Base-by-base conservation (phyloP, 768 basidiomycete genomes). In the Termitomyces titanicus region DNA sequence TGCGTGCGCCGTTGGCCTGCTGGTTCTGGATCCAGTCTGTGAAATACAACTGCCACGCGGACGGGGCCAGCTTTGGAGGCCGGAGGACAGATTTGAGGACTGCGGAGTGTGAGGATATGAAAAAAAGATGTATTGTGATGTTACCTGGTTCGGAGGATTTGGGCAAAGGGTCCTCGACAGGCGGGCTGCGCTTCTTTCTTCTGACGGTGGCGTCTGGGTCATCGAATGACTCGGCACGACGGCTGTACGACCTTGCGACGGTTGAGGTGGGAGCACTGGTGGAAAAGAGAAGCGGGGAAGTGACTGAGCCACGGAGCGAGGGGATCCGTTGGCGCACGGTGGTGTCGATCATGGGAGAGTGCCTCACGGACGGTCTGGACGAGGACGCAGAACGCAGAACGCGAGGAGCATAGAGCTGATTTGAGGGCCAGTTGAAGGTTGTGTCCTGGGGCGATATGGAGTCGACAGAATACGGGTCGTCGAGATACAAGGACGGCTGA, bases 11-110 rank as follows among this genome's bases (percentile, higher is more conserved):
- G 22, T 83, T 80, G 56, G 85, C 84, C 71, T 92, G 89, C 68
- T 91, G 88, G 64, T 83, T 81, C 68, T 92, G 89, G 60, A 97
- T 94, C 85, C 91, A 94, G 67, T 96, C 92, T 22, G 93, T 93
- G 68, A 97, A 96, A 72, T 93, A 97, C 42, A 97, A 80, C 70
- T 97, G 94, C 94, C 94, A 97, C 52, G 94, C 92, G 3, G 92
- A 94, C 4, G 91, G 92, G 6, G 94, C 92, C 63, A 94, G 80
- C 74, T 94, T 94, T 46, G 94, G 94, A 18, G 91, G 93, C 40
- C 86, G 85, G 55, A 97, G 77, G 11, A 84, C 72, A 38, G 94
- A 94, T 72, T 89, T 94, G 53, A 82, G 73, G 35, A 78, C 88
- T 87, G 70, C 54, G 68, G 64, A 35, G 39, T 40, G 27, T 24